Evolutionary conservation across 129 eudicot genomes (phyloP).

Genomic region (Smallanthus sonchifolius): DNA sequence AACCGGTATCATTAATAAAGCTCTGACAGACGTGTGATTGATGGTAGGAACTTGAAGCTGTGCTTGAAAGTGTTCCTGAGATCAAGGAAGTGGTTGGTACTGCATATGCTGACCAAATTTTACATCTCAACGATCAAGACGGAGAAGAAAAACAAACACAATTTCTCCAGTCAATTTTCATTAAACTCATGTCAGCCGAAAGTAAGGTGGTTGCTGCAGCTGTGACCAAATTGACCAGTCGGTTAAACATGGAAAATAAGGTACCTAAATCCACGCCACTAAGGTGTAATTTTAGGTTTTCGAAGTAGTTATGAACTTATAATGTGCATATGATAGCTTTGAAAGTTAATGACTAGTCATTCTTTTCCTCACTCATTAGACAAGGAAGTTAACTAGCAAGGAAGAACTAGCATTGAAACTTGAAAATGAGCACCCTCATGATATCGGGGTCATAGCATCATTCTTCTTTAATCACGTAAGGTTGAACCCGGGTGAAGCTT

Average conservation of each 20-base stretch:
- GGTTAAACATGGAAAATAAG: conserved; percentile 51
- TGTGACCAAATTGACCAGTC: conserved; percentile 49
- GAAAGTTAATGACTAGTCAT: not conserved
- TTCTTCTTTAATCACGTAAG: conserved; percentile 72
- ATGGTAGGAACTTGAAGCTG: conserved; percentile 63
- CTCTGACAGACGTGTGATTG: conserved; percentile 5
- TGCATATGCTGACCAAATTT: conserved; percentile 39
- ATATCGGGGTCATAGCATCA: conserved; percentile 77
- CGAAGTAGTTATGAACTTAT: not conserved
- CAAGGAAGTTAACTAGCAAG: conserved; percentile 50
- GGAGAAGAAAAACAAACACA: conserved; percentile 50
- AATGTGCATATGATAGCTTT: not conserved
- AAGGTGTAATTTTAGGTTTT: not conserved
- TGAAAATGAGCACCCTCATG: conserved; percentile 74
- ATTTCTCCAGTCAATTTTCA: conserved; percentile 51
- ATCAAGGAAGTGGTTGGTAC: conserved; percentile 70
- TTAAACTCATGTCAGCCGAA: conserved; percentile 70
- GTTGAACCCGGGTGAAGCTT: conserved; percentile 84
- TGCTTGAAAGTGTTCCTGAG: conserved; percentile 72
- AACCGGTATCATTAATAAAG: not conserved
- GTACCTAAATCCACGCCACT: conserved; percentile 20
- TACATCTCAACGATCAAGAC: conserved; percentile 34
- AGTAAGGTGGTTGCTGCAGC: conserved; percentile 46
- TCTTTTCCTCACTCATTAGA: conserved; percentile 28
- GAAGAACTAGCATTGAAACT: conserved; percentile 67